These are phyloP conservation scores for Saksenaea oblongispora DNA, from an alignment of 371 early-diverging fungal genomes.

Conservation along the genomic window DNA sequence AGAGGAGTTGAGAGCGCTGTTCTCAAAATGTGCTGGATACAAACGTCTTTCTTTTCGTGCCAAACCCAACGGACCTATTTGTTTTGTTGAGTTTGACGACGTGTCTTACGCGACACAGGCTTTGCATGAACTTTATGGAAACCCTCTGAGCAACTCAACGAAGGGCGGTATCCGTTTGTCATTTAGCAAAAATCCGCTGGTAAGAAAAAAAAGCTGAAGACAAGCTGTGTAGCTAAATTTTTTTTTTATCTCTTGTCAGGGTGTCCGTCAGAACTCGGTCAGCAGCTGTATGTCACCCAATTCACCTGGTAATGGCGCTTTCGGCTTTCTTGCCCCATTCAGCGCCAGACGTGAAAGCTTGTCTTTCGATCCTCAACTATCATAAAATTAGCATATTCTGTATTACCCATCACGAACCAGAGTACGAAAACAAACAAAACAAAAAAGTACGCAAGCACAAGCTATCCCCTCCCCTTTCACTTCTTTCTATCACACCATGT, in stretches of 20 bases:
- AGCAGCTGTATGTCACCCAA: neutral
- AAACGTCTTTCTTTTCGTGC: conserved; percentile 82
- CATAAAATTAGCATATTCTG: conserved; percentile 6
- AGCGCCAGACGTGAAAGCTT: conserved; percentile 17
- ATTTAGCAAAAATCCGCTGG: conserved; percentile 89
- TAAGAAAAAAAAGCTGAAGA: neutral
- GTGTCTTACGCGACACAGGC: conserved; percentile 82
- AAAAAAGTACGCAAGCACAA: neutral
- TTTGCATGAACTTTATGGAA: conserved; percentile 77
- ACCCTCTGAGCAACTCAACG: conserved; percentile 73
- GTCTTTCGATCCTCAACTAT: conserved; percentile 19
- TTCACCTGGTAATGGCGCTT: neutral
- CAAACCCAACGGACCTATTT: conserved; percentile 86
- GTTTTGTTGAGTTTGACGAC: conserved; percentile 89
- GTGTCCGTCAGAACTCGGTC: conserved; percentile 11
- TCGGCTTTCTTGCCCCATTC: conserved; percentile 1
- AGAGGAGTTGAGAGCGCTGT: conserved; percentile 81
- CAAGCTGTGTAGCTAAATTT: neutral
- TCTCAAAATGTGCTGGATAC: conserved; percentile 76
- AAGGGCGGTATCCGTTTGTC: conserved; percentile 89
- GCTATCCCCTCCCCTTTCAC: neutral
- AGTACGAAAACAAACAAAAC: neutral
- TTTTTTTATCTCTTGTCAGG: neutral
- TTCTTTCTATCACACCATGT: neutral
- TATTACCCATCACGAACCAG: neutral